Base-by-base conservation (phyloP, 176 grass and related monocot genomes). In the Raddia distichophylla region DNA sequence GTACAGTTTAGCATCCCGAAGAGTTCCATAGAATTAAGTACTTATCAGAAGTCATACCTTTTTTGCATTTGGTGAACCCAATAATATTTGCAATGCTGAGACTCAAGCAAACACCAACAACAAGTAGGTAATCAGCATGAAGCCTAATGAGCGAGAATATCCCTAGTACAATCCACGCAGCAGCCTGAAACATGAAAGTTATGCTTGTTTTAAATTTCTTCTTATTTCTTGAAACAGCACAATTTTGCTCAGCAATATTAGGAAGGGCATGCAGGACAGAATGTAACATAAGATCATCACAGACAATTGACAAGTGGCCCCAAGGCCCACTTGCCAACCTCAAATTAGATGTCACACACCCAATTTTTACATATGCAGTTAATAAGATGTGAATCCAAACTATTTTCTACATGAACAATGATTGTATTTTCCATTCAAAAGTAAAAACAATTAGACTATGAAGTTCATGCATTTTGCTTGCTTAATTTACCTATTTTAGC, bases 11-110 rank as follows among this genome's bases (percentile, higher is more conserved):
- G 63, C 43, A 8, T 78, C 57, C 42, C 50, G 57, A 5, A 78
- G n/a, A 40, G 27, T 59, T 65, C 19, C 8, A 64, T 10, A 1
- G 0, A 60, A 76, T 56, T 9, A 57, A 68, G 17, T 19, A 45
- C 61, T 72, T 61, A 47, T 63, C 71, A 75, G 37, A 62, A 64
- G 42, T 44, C 9, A 7, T 88, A 99, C 97, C 97, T 96, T 99
- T 99, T 67, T 90, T 94, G 61, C 97, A 99, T 91, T 93, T 99
- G 47, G 97, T 99, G 91, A 99, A 99, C 27, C 97, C 97, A 91
- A 99, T 80, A 60, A 99, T 99, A 73, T 99, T 99, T 69, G 97
- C 97, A 83, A 99, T 72, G 69, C 93, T 93, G 42, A 99, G 89
- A 59, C 67, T 99, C 80, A 99, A 93, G 78, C 97, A 99, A 93